Conservation (phyloP, 2,329 filamentous ascomycete genomes). For the Graphilbum sp. region DNA sequence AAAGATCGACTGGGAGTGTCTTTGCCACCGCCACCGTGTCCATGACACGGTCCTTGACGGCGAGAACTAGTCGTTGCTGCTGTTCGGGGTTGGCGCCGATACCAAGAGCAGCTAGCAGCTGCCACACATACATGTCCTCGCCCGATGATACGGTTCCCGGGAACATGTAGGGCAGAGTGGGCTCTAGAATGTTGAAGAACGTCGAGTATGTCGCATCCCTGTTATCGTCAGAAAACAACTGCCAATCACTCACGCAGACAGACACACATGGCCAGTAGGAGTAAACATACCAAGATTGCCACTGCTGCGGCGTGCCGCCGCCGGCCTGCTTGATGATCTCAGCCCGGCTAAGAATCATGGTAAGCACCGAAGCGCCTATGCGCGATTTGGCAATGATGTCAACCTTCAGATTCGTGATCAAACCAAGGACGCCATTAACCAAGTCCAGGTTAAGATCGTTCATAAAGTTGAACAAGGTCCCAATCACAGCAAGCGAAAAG, state of each 20-base stretch:
- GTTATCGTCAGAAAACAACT: constrained; percentile 19
- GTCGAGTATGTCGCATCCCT: constrained; percentile 66
- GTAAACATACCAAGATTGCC: constrained; percentile 58
- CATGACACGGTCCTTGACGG: constrained; percentile 95
- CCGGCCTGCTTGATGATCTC: constrained; percentile 80
- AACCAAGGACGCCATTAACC: constrained; percentile 72
- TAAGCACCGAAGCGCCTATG: constrained; percentile 78
- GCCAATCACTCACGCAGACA: neutral
- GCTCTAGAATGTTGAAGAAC: constrained; percentile 78
- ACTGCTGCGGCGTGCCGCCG: constrained; percentile 52
- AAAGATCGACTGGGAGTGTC: constrained; percentile 75
- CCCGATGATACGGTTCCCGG: constrained; percentile 77
- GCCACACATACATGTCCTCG: constrained; percentile 95
- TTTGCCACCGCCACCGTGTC: constrained; percentile 83
- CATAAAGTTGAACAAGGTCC: constrained; percentile 75
- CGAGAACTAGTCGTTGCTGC: constrained; percentile 84
- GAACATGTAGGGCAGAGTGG: constrained; percentile 71
- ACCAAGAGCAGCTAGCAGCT: constrained; percentile 88
- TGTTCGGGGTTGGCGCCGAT: constrained; percentile 88
- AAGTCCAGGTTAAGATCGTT: constrained; percentile 84
- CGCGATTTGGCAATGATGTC: constrained; percentile 73
- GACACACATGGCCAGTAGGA: neutral
- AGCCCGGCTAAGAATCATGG: constrained; percentile 84
- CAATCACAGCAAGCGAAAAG: constrained; percentile 78
- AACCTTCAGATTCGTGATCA: constrained; percentile 73